Evolutionary conservation across 2,329 filamentous ascomycete genomes (phyloP).

Genomic region (Pseudogymnoascus pannorum): DNA sequence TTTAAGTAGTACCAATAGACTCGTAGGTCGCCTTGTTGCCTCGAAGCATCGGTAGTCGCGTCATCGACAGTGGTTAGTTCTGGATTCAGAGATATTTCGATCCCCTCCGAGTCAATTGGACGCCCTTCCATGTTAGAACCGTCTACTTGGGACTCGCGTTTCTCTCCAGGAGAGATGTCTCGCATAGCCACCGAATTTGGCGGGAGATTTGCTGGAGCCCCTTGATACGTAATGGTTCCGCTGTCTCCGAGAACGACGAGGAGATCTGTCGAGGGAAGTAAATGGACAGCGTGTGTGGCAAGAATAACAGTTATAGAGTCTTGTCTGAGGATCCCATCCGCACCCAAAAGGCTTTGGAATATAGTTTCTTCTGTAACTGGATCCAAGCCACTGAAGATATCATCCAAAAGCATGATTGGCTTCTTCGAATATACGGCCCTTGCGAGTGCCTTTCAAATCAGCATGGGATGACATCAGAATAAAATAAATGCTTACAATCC

Average conservation of each 20-base stretch:
- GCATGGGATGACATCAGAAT: not conserved
- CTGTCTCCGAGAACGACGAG: slow-evolving; percentile 13
- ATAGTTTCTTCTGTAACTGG: slow-evolving; percentile 15
- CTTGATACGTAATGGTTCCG: slow-evolving; percentile 12
- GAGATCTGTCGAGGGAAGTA: slow-evolving; percentile 7
- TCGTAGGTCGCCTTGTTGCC: slow-evolving; percentile 21
- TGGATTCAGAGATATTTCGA: not conserved
- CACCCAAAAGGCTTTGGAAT: slow-evolving; percentile 14
- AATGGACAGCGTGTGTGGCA: slow-evolving; percentile 21
- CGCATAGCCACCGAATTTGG: not conserved
- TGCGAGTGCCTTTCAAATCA: slow-evolving; percentile 16
- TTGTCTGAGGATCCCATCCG: slow-evolving; percentile 11
- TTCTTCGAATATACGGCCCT: slow-evolving; percentile 21
- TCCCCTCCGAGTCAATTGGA: not conserved
- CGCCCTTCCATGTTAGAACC: not conserved
- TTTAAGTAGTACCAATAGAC: slow-evolving; percentile 26
- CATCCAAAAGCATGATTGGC: slow-evolving; percentile 18
- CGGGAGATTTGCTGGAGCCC: not conserved
- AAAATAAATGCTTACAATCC: slow-evolving; percentile 16
- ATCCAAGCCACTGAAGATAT: slow-evolving; percentile 21
- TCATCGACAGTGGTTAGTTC: not conserved
- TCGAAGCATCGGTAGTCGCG: not conserved
- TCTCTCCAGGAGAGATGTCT: not conserved
- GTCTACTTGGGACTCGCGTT: not conserved
- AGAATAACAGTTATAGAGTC: slow-evolving; percentile 30